These are phyloP conservation scores for Quercus phellos DNA, from an alignment of 331 rosid genomes.

Conservation along the genomic window DNA sequence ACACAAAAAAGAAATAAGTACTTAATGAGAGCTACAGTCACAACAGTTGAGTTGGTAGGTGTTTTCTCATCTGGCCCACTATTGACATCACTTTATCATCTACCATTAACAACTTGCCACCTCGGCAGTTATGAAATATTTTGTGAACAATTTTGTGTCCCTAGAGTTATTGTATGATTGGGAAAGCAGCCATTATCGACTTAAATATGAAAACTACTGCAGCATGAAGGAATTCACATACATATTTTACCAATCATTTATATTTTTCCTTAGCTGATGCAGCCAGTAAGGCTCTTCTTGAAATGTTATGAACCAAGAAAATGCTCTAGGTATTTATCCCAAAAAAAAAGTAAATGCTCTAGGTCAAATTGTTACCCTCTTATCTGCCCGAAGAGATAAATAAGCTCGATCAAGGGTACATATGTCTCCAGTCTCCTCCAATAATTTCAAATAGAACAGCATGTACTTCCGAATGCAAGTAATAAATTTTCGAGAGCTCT, in stretches of 20 bases:
- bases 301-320: background rate
- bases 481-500: slow-evolving; percentile 93
- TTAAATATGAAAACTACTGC: slow-evolving; percentile 2
- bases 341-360: background rate
- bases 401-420: slow-evolving; percentile 94
- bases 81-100: too few relatives aligned
- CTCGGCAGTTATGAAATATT: too few relatives aligned
- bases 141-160: too few relatives aligned
- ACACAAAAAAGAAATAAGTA: slow-evolving; percentile 3
- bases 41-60: too few relatives aligned
- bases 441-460: slow-evolving; percentile 75
- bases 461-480: slow-evolving; percentile 92
- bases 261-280: slow-evolving; percentile 6
- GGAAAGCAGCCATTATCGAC: slow-evolving; percentile 12
- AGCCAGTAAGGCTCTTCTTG: slow-evolving; percentile 20
- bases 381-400: slow-evolving; percentile 82
- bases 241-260: background rate
- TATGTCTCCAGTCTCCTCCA: slow-evolving; percentile 93
- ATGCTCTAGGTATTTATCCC: background rate
- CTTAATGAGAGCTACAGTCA: background rate
- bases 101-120: too few relatives aligned
- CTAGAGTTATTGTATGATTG: background rate
- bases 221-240: slow-evolving; percentile 13
- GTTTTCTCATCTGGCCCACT: too few relatives aligned
- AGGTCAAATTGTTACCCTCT: slow-evolving; percentile 61